Evolutionary conservation across 371 early-diverging fungal species (phyloP), one percentile per base, ranked within the genome.

Genomic region (Actinomortierella ambigua): DNA sequence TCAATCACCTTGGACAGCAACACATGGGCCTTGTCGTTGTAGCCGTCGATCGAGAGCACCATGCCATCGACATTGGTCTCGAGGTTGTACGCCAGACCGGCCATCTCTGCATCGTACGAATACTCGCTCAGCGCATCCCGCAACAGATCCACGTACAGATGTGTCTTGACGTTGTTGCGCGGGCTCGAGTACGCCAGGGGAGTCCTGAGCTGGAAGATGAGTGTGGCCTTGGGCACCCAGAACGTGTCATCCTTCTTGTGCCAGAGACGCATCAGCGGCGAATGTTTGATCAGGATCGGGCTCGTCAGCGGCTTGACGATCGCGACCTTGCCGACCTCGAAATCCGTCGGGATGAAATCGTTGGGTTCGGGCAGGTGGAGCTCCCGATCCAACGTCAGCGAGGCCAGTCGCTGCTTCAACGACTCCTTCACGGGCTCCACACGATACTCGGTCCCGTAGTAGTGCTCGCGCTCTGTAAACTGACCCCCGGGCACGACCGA

Each of bases 211-310:
- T 63, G 66, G 50, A 77, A 67, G 56, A 62, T 64, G 54, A 77
- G 57, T 53, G 61, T 73, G 23, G 88, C 88, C 59, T 91, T 88
- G 42, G 95, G 95, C 2, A 91, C 89, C 86, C 83, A 88, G 68
- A 95, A 98, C 1, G 86, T 88, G 69, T 97, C 95, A 67, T 97
- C 97, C 69, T 91, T 92, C 80, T 96, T 95, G 76, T 93, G 88
- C 98, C 98, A 98, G 63, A 96, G 61, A 28, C 95, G 87, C 22
- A 80, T 65, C 14, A 86, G 56, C 24, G 86, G 79, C 18, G 85
- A 84, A 18, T 95, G 92, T 49, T 76, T 75, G 47, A 92, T 80
- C 46, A 91, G 76, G 15, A 76, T 59, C 18, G 90, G 90, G 15
- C 77, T 78, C 17, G 52, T 79, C 55, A 42, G 53, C 20, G 54